These are phyloP conservation scores for Metarhizium rileyi DNA, from an alignment of 2,329 filamentous ascomycete species.

Conservation along the genomic window DNA sequence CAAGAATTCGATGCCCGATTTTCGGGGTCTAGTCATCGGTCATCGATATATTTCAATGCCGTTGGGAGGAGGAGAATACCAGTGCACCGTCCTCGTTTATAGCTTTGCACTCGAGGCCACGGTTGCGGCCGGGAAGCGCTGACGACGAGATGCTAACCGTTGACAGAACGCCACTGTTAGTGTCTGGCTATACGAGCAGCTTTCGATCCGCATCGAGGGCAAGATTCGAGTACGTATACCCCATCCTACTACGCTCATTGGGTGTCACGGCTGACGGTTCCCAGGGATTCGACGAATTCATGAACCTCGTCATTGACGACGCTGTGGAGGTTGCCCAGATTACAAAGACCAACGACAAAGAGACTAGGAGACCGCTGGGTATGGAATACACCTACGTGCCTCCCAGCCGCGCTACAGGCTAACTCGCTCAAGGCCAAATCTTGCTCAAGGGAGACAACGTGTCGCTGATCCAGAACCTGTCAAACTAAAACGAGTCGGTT, in stretches of 20 bases:
- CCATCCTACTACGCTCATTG: background rate
- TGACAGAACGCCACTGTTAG: constrained; percentile 68
- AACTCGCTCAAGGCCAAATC: constrained; percentile 59
- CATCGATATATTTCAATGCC: too few species aligned
- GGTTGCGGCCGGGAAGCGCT: fast-evolving
- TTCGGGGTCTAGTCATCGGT: too few species aligned
- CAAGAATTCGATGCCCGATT: too few species aligned
- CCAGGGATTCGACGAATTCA: constrained; percentile 97
- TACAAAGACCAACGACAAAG: constrained; percentile 67
- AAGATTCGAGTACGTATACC: constrained; percentile 74
- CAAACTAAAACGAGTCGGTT: background rate
- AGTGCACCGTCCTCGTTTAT: background rate
- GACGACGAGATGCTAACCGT: background rate
- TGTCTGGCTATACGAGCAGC: constrained; percentile 96
- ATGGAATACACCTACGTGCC: constrained; percentile 20
- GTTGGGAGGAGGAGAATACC: background rate
- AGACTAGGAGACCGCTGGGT: constrained; percentile 74
- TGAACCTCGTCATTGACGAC: constrained; percentile 96
- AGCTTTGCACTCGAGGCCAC: background rate
- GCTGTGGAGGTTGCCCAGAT: constrained; percentile 83
- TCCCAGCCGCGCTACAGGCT: constrained; percentile 11
- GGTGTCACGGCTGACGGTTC: background rate
- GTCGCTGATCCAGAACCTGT: constrained; percentile 58
- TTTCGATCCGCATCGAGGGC: constrained; percentile 87
- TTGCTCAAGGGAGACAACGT: constrained; percentile 84